phyloP scores from a whole-genome alignment of 106 monocot species.

The Alisma plantagoaquatica region DNA sequence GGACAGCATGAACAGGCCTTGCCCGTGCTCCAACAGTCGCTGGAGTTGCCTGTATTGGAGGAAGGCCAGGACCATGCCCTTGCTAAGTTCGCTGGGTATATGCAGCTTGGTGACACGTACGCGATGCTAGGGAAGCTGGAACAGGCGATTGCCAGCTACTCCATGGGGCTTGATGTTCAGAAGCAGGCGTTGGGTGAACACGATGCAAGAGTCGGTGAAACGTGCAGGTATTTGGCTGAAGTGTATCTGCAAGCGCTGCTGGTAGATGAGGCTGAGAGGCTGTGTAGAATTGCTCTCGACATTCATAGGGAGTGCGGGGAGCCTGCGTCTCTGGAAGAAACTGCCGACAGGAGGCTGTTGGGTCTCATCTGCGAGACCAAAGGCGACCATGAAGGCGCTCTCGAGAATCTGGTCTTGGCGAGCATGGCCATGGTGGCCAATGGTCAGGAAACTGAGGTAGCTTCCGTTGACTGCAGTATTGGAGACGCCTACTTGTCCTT shows the following conservation, averaged over 20 bases:
- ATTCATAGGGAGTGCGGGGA: slow-evolving; percentile 27
- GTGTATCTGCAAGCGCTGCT: slow-evolving; percentile 33
- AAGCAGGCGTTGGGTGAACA: slow-evolving; percentile 19
- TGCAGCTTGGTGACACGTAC: slow-evolving; percentile 56
- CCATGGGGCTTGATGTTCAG: slow-evolving; percentile 26
- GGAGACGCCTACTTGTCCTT: slow-evolving; percentile 32
- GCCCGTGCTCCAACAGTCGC: slow-evolving; percentile 32
- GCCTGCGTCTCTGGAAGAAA: slow-evolving; percentile 18
- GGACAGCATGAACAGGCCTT: slow-evolving; percentile 38
- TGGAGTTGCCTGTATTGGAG: slow-evolving; percentile 35
- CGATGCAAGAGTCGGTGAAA: slow-evolving; percentile 39
- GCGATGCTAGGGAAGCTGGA: slow-evolving; percentile 27
- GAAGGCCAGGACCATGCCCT: slow-evolving; percentile 49
- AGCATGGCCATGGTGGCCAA: slow-evolving; percentile 28
- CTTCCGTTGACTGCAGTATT: slow-evolving; percentile 38
- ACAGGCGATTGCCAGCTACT: slow-evolving; percentile 23
- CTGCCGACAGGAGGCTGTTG: slow-evolving; percentile 34
- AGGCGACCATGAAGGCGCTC: slow-evolving; percentile 31
- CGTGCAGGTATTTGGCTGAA: slow-evolving; percentile 39
- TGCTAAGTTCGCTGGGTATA: slow-evolving; percentile 56
- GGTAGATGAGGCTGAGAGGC: slow-evolving; percentile 25
- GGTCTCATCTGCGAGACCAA: slow-evolving; percentile 38
- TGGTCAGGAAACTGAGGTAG: slow-evolving; percentile 31
- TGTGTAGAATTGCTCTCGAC: slow-evolving; percentile 27
- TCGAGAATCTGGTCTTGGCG: slow-evolving; percentile 33